These are phyloP conservation scores for Wallacemonas collosoma DNA, from an alignment of 208 protist species.

Conservation along the genomic window DNA sequence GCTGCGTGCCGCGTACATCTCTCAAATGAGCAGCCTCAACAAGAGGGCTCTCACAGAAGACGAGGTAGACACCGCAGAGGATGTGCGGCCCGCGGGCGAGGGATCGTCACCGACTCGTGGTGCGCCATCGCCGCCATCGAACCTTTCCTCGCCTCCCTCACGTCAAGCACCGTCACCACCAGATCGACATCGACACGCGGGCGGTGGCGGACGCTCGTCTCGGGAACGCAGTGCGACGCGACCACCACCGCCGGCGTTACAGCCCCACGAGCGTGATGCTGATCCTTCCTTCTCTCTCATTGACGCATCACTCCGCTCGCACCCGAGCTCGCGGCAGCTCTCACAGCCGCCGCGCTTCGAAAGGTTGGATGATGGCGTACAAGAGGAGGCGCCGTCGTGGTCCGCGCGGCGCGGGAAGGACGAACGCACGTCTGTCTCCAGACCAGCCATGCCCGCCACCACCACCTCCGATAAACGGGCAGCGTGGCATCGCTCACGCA, in stretches of 20 bases:
- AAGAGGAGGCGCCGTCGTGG: no score
- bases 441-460: not conserved
- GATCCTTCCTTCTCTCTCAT: not conserved
- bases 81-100: not conserved
- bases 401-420: no score
- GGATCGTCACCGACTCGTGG: not conserved
- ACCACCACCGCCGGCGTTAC: not conserved
- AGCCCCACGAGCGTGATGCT: not conserved
- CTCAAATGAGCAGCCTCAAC: not conserved
- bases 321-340: not conserved
- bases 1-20: conserved; percentile 7
- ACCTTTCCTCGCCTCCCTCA: not conserved
- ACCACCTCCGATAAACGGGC: conserved; percentile 8
- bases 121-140: not conserved
- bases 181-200: not conserved
- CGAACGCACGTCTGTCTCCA: no score
- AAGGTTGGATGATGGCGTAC: no score
- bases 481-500: conserved; percentile 18
- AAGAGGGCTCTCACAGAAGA: not conserved
- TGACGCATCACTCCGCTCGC: no score
- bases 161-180: not conserved
- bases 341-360: conserved; percentile 4
- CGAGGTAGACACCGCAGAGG: not conserved
- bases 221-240: not conserved
- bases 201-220: not conserved